Evolutionary conservation across 176 grass and related monocot species (phyloP), one percentile per base, ranked within the genome.

Genomic region (Carex parvula): DNA sequence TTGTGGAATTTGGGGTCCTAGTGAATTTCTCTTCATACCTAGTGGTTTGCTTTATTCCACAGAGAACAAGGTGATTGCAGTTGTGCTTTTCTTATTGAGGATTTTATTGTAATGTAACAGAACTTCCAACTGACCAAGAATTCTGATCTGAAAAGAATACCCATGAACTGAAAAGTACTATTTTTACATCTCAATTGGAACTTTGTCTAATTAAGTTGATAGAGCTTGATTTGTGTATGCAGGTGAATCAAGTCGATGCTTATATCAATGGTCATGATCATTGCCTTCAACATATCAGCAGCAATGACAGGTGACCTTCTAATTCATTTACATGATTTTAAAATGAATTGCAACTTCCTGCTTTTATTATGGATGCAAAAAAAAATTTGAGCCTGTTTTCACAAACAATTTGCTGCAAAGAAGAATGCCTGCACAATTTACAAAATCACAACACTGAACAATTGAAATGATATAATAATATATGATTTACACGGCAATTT

Each of bases 241-340:
- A 97, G 94, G 86, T 0, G 8, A 92, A 91, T 9, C 6, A 13
- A 58, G 63, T 92, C 2, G 89, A 94, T 62, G 89, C 94, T 44
- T 97, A 92, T 82, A 87, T 94, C 89, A 94, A 97, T 58, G 94
- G 94, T 20, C 92, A 97, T n/a, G 90, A 97, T 52, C 94, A 97
- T 61, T 97, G 94, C 90, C 87, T 97, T 24, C 84, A 94, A 87
- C 94, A 97, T 83, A 94, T 94, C 68, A 94, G 94, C 81, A 97
- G 94, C 82, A 92, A 81, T 72, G 87, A 94, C 86, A 94, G 92
- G 89, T 97, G 37, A 85, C 14, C 18, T 22, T 26, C 73, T 29
- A 37, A 15, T 6, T 70, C 6, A 41, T 30, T 76, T 55, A 15
- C 32, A 76, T 48, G 1, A 0, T 54, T 15, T 44, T 76, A n/a